Conservation (phyloP, 2,329 filamentous ascomycete species). For the Fusarium brachygibbosum region DNA sequence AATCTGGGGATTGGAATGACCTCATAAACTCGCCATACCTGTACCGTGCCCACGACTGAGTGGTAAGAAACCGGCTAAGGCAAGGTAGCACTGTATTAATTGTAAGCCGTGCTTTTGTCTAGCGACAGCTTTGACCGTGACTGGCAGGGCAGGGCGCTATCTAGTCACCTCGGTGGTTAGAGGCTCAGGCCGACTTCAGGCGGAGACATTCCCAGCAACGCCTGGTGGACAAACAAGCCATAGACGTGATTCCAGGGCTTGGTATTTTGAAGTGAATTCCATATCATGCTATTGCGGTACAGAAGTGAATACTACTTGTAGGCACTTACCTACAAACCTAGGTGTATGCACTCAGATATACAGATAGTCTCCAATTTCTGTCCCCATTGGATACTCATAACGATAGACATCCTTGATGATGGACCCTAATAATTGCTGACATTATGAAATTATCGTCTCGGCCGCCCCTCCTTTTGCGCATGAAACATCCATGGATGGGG, state of each 20-base stretch:
- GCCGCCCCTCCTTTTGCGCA: conserved; percentile 16
- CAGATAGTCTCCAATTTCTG: conserved; percentile 1
- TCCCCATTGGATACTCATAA: conserved; percentile 16
- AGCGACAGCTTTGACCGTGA: conserved; percentile 36
- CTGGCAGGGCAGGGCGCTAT: conserved; percentile 9
- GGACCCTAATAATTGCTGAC: conserved; percentile 26
- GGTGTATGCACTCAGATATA: background rate
- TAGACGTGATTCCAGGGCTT: conserved; percentile 23
- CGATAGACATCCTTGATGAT: conserved; percentile 28
- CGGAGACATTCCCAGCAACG: conserved; percentile 34
- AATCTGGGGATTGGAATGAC: conserved; percentile 44
- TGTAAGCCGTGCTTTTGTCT: conserved; percentile 20
- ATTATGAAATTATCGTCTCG: conserved; percentile 21
- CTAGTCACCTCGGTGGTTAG: conserved; percentile 9
- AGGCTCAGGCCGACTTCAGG: conserved; percentile 42
- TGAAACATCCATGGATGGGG: conserved; percentile 15
- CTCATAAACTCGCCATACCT: conserved; percentile 31
- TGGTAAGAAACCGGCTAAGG: conserved; percentile 29
- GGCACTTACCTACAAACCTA: too few species aligned
- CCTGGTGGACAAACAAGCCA: conserved; percentile 21
- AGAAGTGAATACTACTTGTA: background rate
- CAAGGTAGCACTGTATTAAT: conserved; percentile 11
- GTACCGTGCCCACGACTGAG: conserved; percentile 4
- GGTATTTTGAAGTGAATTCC: conserved; percentile 14
- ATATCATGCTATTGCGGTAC: background rate